Percentiles rank a stretch among this genome's conserved stretches.
These are phyloP conservation scores for Pleurotus djamor DNA, from an alignment of 768 basidiomycete species.

Conservation along the genomic window DNA sequence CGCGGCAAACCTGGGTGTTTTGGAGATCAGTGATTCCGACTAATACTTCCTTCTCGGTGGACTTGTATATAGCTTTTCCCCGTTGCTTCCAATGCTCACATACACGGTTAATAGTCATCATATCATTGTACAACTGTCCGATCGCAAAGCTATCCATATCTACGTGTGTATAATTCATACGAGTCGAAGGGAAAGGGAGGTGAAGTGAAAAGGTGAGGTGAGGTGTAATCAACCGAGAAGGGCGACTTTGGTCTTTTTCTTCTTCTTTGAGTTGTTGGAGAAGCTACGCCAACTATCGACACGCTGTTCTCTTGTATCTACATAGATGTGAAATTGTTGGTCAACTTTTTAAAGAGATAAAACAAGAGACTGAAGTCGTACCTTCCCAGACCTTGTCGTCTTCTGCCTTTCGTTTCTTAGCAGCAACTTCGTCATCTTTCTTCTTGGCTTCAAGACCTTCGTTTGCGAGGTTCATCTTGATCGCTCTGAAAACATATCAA, in stretches of 20 bases:
- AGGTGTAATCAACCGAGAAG: conserved; percentile 56
- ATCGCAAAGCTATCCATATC: not conserved
- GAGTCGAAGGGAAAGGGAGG: not conserved
- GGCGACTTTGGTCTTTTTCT: conserved; percentile 71
- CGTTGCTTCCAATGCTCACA: not conserved
- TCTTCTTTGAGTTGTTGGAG: conserved; percentile 67
- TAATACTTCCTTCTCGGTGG: conserved; percentile 12
- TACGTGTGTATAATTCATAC: not conserved
- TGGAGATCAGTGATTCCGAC: conserved; percentile 58
- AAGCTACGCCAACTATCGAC: conserved; percentile 87
- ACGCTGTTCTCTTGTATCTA: conserved; percentile 75
- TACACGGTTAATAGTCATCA: not conserved
- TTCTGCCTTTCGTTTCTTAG: conserved; percentile 84
- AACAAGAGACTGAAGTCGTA: conserved; percentile 23
- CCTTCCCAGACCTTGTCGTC: conserved; percentile 92
- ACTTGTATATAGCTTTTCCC: not conserved
- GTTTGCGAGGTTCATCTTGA: conserved; percentile 90
- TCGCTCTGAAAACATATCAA: conserved; percentile 46
- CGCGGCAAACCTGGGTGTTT: conserved; percentile 38
- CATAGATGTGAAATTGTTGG: not conserved
- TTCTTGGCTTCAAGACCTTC: conserved; percentile 91
- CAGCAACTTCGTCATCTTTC: conserved; percentile 81
- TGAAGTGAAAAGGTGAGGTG: conserved; percentile 8
- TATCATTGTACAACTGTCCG: no score
- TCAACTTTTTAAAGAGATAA: not conserved